Conservation (phyloP, 768 basidiomycete genomes). For the Auricularia cornea region DNA sequence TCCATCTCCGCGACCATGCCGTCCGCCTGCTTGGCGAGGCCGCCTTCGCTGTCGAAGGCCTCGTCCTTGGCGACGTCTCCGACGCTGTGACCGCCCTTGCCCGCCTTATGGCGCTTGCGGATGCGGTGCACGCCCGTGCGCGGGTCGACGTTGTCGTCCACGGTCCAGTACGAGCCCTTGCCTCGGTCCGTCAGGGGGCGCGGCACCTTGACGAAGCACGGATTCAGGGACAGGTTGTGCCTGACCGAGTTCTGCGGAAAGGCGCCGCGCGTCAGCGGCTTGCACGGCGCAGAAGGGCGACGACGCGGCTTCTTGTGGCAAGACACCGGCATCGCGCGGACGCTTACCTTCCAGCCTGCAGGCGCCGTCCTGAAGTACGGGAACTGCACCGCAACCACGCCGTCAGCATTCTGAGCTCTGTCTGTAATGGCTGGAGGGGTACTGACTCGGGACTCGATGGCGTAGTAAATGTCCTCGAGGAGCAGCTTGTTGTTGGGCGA, state of each 20-base stretch:
- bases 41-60: background rate
- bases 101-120: slow-evolving; percentile 39
- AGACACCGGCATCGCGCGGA: background rate
- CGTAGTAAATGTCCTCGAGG: slow-evolving; percentile 86
- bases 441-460: slow-evolving; percentile 79
- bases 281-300: background rate
- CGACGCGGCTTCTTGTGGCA: background rate
- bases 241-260: slow-evolving; percentile 74
- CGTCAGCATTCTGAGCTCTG: slow-evolving; percentile 1
- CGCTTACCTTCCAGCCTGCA: slow-evolving; percentile 72
- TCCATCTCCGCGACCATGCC: slow-evolving; percentile 36
- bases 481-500: slow-evolving; percentile 80
- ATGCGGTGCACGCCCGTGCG: slow-evolving; percentile 83
- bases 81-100: background rate
- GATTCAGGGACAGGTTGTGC: slow-evolving; percentile 83
- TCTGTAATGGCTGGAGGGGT: background rate
- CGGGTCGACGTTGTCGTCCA: slow-evolving; percentile 83
- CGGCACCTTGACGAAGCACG: slow-evolving; percentile 85
- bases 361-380: slow-evolving; percentile 84
- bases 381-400: slow-evolving; percentile 53
- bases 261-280: background rate
- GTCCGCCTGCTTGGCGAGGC: background rate
- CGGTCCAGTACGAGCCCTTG: slow-evolving; percentile 89
- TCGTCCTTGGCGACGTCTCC: background rate
- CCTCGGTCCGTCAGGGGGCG: slow-evolving; percentile 87